A percentile compares a stretch with the other conserved stretches of the same genome.
Evolutionary conservation across 257 asterid species (phyloP).

Genomic region (Fraxinus americana): DNA sequence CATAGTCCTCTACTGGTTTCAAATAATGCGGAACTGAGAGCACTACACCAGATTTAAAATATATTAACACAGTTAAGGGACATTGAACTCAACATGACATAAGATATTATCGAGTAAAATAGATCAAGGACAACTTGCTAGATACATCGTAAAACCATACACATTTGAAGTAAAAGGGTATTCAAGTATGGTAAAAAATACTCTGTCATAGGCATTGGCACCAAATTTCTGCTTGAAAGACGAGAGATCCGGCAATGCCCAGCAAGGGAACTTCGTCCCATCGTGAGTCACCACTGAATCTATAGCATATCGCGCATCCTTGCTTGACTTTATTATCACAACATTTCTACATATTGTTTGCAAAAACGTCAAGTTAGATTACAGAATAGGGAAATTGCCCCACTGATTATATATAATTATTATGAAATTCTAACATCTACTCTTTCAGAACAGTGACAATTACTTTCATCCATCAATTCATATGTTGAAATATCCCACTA

Average conservation of each 20-base stretch:
- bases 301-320: constrained; percentile 58
- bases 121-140: background rate
- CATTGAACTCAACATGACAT: too few species aligned
- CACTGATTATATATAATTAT: too few species aligned
- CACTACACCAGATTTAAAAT: too few species aligned
- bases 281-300: constrained; percentile 79
- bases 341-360: constrained; percentile 41
- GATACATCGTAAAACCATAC: background rate
- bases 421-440: too few species aligned
- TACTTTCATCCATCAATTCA: too few species aligned
- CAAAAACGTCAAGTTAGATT: background rate
- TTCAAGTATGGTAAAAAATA: constrained; percentile 15
- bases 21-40: too few species aligned
- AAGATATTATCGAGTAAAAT: background rate
- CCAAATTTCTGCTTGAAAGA: constrained; percentile 63
- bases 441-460: too few species aligned
- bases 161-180: background rate
- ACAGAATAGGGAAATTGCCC: too few species aligned
- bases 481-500: too few species aligned
- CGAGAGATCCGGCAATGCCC: constrained; percentile 63
- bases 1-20: background rate
- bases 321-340: constrained; percentile 71
- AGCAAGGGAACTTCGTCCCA: constrained; percentile 70
- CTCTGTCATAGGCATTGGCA: constrained; percentile 51
- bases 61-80: too few species aligned